Conservation (phyloP, 1,284 basidiomycete genomes). For the Sanghuangporus baumii region DNA sequence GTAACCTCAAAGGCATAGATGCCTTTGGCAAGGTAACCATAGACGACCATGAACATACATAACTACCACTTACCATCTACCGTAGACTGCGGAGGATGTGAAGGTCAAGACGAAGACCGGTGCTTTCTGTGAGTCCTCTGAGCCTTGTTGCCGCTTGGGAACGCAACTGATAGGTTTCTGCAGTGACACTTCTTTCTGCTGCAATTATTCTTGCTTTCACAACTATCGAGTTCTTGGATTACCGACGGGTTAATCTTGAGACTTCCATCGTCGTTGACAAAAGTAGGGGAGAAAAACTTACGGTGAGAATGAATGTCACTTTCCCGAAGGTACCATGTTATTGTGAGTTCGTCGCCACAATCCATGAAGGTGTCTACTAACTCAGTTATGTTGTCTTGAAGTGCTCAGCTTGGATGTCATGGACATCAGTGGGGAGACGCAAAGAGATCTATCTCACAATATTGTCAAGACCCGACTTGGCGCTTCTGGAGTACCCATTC, state of each 20-base stretch:
- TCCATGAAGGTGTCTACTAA: neutral
- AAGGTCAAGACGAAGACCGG: constrained; percentile 95
- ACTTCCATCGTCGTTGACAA: constrained; percentile 91
- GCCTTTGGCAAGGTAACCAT: constrained; percentile 91
- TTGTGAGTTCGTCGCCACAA: constrained; percentile 47
- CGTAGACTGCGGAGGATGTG: constrained; percentile 93
- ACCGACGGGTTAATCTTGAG: constrained; percentile 80
- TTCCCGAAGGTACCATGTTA: constrained; percentile 98
- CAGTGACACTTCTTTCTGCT: constrained; percentile 90
- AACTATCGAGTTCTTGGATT: constrained; percentile 93
- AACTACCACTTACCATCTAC: neutral
- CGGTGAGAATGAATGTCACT: constrained; percentile 88
- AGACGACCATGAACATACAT: constrained; percentile 17
- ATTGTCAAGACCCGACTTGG: constrained; percentile 81
- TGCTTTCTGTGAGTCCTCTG: constrained; percentile 63
- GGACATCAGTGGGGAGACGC: constrained; percentile 96
- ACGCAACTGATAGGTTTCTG: neutral
- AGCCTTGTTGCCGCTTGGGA: neutral
- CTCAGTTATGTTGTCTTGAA: constrained; percentile 28
- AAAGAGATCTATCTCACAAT: constrained; percentile 87
- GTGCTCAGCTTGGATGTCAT: constrained; percentile 94
- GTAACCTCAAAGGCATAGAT: constrained; percentile 80
- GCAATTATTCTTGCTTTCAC: constrained; percentile 91
- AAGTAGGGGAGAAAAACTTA: constrained; percentile 90
- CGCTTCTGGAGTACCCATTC: constrained; percentile 53